phyloP scores from a whole-genome alignment of 129 eudicot species.

The Lonicera japonica region DNA sequence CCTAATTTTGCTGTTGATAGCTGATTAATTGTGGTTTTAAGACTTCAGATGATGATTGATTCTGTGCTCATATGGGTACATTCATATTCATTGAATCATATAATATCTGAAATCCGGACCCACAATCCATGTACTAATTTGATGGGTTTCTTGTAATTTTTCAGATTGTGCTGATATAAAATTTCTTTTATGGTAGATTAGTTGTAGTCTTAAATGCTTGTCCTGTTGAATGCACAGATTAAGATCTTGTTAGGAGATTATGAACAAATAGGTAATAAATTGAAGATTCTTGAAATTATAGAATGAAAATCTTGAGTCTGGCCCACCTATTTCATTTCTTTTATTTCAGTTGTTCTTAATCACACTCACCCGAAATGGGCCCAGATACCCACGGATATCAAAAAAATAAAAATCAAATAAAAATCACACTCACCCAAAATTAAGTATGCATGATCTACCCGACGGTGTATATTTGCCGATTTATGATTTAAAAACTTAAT shows the following conservation, averaged over 20 bases:
- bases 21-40: not conserved
- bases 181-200: no score
- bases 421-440: conserved; percentile 8
- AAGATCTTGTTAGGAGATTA: not conserved
- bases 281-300: conserved; percentile 4
- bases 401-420: no score
- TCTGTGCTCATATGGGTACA: no score
- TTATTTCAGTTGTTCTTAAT: conserved; percentile 10
- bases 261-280: conserved; percentile 12
- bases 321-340: conserved; percentile 14
- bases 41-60: no score
- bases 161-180: no score
- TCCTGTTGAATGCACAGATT: not conserved
- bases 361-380: conserved; percentile 9
- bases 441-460: not conserved
- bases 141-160: no score
- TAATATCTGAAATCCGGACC: no score
- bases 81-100: no score
- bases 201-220: no score
- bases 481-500: not conserved
- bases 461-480: not conserved
- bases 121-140: no score
- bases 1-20: not conserved
- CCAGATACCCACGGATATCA: no score
- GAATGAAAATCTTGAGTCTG: not conserved